phyloP scores from a whole-genome alignment of 2,329 filamentous ascomycete species.

The Pseudogymnoascus sp. region DNA sequence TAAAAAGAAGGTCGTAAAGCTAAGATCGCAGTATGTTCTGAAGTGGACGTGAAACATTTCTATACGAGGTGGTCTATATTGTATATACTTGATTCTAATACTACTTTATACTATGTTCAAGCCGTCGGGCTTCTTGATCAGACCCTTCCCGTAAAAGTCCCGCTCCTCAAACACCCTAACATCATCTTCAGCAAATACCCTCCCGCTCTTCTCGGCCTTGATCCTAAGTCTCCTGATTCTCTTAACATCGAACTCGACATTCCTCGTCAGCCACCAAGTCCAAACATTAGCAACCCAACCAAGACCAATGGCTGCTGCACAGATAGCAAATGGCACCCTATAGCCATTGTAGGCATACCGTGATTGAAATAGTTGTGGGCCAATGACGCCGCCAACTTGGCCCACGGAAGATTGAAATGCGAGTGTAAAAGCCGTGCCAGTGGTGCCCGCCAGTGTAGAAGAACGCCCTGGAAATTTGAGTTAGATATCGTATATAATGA shows the following conservation, averaged over 20 bases:
- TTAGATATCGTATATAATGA: not conserved
- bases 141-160: slow-evolving; percentile 14
- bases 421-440: slow-evolving; percentile 37
- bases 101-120: not conserved
- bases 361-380: slow-evolving; percentile 35
- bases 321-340: slow-evolving; percentile 31
- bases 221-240: slow-evolving; percentile 25
- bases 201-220: slow-evolving; percentile 23
- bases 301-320: slow-evolving; percentile 28
- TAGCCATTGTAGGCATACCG: slow-evolving; percentile 35
- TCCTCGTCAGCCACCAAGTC: slow-evolving; percentile 35
- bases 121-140: not conserved
- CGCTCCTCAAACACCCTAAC: slow-evolving; percentile 22
- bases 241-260: slow-evolving; percentile 33
- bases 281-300: slow-evolving; percentile 31
- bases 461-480: slow-evolving; percentile 27
- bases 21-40: not conserved
- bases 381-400: slow-evolving; percentile 38
- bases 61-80: not conserved
- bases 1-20: not conserved
- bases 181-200: slow-evolving; percentile 25
- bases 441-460: slow-evolving; percentile 33
- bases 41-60: not conserved
- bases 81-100: not conserved
- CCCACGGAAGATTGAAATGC: slow-evolving; percentile 36